Base-by-base conservation (phyloP, 148 eudicot genomes). In the Rhododendron kiyosumense region DNA sequence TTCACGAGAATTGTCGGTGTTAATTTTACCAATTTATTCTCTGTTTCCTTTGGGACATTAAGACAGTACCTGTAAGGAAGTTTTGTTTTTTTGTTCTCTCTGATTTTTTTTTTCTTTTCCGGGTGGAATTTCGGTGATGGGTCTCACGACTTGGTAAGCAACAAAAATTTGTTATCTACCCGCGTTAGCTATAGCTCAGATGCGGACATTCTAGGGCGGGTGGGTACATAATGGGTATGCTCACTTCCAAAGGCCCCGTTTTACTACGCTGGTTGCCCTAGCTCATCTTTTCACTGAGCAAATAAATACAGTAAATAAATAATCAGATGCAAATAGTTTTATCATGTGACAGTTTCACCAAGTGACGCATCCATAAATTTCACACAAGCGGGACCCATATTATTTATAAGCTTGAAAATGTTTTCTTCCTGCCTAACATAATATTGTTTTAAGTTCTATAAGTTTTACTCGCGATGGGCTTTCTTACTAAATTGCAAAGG, bases 1-100 rank as follows among this genome's bases (percentile, higher is more conserved):
- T 59, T 57, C 84, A 81, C 84, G 69, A 20, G 69, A n/a, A 34
- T 43, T 81, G 71, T 81, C 84, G 84, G 84, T 54, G 71, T 34
- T 52, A 30, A 71, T 71, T 71, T 71, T 30, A 71, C 5, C 38
- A 30, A 71, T 4, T 32, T 30, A 71, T 71, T 30, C 36, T 9
- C 69, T 67, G 34, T 28, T 71, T 71, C 28, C 12, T 0, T 26
- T 11, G 69, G 69, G 28, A 63, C 32, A 67, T 26, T 65, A 9
- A 9, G 9, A 26, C 65, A 59, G 22, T 20, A 11, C 17, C 1
- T 8, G 32, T n/a, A n/a, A 18, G n/a, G 22, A 59, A n/a, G 32
- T 65, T n/a, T n/a, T n/a, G 32, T 24, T n/a, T n/a, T 65, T 9
- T 65, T 8, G 10, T 67, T 67, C 30, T 26, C 1, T 26, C 15